Evolutionary conservation across 768 basidiomycete species (phyloP), one percentile per base, ranked within the genome.

Genomic region (Termitomyces heimii): DNA sequence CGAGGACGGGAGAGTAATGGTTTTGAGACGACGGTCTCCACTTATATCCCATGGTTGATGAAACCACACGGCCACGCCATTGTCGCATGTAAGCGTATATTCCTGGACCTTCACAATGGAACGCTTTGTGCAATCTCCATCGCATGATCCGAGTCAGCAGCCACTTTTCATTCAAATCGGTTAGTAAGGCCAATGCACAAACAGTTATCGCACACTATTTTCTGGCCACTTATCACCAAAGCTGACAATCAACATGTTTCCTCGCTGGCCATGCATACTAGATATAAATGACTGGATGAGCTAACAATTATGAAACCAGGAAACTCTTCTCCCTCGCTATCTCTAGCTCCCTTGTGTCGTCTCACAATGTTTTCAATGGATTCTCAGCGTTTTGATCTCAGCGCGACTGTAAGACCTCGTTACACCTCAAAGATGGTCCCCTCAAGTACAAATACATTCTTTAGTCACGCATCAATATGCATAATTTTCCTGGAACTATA

Each of bases 351-450:
- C 37, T 29, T 49, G 50, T 45, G 39, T 44, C 32, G n/a, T 55
- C 47, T 43, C 40, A 55, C 55, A 37, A 55, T 55, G 42, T 40
- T 46, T 40, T 49, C 49, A 20, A 66, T 74, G 67, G 67, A 68
- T 53, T 56, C 69, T 53, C 71, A 73, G 55, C 61, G 73, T 46
- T 73, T 60, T 47, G 67, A 71, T 42, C 60, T 57, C 5, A 62
- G 57, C n/a, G 62, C 58, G 49, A 66, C 56, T 31, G 71, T 69
- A 56, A 44, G 56, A 28, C 16, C n/a, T 44, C 16, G 7, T 47
- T n/a, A 24, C 32, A 5, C 37, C 34, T 9, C 22, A 34, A 10
- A 24, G 22, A 24, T 34, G 22, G 13, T 5, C 3, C 29, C 9
- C 22, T 39, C n/a, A 13, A 12, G 7, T 20, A n/a, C 31, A 54